These are phyloP conservation scores for Pseudonitzschia multiseries DNA, from an alignment of 108 stramenopile species.

Conservation along the genomic window DNA sequence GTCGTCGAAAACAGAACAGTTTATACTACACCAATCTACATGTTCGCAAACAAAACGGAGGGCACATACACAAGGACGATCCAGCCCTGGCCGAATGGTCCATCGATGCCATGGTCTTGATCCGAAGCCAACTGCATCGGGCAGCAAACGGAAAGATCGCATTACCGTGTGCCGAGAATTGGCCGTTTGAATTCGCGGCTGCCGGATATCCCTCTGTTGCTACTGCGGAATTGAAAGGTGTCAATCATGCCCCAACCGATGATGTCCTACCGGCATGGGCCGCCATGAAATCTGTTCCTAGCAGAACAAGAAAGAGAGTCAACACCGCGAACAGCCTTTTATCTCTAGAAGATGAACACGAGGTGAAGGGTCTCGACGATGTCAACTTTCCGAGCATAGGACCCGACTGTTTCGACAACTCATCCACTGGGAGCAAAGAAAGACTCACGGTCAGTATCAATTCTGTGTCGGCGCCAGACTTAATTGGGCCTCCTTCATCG, in stretches of 20 bases:
- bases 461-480: not conserved
- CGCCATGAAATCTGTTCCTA: not conserved
- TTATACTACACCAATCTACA: slow-evolving; percentile 39
- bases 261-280: not conserved
- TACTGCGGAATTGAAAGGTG: not conserved
- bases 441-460: not conserved
- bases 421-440: not conserved
- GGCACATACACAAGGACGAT: slow-evolving; percentile 63
- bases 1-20: slow-evolving; percentile 7
- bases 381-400: not conserved
- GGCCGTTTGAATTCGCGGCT: slow-evolving; percentile 30
- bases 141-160: slow-evolving; percentile 49
- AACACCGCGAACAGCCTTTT: not conserved
- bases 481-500: not conserved
- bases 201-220: not conserved
- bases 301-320: not conserved
- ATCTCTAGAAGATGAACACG: not conserved
- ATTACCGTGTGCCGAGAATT: slow-evolving; percentile 66
- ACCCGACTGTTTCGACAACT: not conserved
- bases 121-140: slow-evolving; percentile 70
- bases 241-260: not conserved
- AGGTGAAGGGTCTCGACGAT: not conserved
- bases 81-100: slow-evolving; percentile 79
- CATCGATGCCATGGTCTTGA: slow-evolving; percentile 73
- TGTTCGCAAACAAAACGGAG: slow-evolving; percentile 51